Conservation (phyloP, 176 grass and related monocot species). For the Triticum monococcum region DNA sequence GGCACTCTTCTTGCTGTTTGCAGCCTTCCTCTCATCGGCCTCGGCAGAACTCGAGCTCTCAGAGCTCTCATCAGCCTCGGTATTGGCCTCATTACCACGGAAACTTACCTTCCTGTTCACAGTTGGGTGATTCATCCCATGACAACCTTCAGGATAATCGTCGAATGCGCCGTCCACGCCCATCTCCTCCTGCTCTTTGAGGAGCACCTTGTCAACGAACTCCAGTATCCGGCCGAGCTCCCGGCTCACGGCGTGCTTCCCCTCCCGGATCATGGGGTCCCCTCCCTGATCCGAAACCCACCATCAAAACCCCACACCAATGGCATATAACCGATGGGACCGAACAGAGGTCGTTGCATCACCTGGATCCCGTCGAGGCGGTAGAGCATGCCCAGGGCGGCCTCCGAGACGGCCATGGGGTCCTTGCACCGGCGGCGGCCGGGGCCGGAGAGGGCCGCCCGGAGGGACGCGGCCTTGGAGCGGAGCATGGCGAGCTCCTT, state of each 20-base stretch:
- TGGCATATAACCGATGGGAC: not conserved
- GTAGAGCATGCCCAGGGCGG: conserved; percentile 57
- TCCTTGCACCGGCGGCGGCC: conserved; percentile 39
- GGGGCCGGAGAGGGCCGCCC: conserved; percentile 58
- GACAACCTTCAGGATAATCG: conserved; percentile 30
- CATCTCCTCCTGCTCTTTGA: conserved; percentile 56
- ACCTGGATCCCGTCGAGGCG: conserved; percentile 82
- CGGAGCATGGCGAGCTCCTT: conserved; percentile 79
- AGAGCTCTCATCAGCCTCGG: conserved; percentile 31
- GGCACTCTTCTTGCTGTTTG: not conserved
- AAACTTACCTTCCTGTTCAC: conserved; percentile 40
- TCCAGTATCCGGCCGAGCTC: conserved; percentile 78
- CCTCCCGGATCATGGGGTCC: conserved; percentile 82
- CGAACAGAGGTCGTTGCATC: not conserved
- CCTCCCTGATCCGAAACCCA: conserved; percentile 49
- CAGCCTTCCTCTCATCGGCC: conserved; percentile 12
- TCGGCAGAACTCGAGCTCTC: conserved; percentile 39
- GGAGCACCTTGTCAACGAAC: conserved; percentile 79
- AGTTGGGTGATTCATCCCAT: conserved; percentile 1
- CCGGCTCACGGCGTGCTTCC: conserved; percentile 66
- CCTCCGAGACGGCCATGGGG: conserved; percentile 48
- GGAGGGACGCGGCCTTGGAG: conserved; percentile 57
- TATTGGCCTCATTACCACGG: conserved; percentile 13
- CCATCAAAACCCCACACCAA: conserved; percentile 5
- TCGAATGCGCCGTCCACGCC: not conserved